These are phyloP conservation scores for Leucosporidium yakuticum DNA, from an alignment of 768 basidiomycete species.

Conservation along the genomic window DNA sequence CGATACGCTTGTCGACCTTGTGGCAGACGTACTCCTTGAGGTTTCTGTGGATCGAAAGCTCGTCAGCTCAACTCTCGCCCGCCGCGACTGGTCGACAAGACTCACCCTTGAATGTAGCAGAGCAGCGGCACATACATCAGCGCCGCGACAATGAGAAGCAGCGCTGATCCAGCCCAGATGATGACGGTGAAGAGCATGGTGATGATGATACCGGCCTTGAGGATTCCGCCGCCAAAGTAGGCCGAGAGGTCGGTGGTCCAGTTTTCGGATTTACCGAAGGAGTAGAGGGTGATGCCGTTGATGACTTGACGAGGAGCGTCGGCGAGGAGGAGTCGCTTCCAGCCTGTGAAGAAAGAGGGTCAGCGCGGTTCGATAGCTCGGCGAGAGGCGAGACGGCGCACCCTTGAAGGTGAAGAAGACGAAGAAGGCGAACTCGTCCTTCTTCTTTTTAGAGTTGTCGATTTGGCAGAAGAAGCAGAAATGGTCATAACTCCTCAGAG, in stretches of 20 bases:
- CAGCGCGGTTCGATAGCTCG: constrained; percentile 38
- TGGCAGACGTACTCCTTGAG: constrained; percentile 99
- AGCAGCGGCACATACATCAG: constrained; percentile 89
- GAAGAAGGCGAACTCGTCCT: constrained; percentile 80
- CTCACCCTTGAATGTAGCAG: constrained; percentile 60
- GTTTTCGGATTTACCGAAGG: constrained; percentile 69
- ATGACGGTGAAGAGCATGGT: constrained; percentile 84
- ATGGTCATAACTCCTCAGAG: constrained; percentile 61
- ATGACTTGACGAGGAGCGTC: constrained; percentile 96
- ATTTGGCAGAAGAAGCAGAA: constrained; percentile 99
- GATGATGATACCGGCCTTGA: constrained; percentile 64
- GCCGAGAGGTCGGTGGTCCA: constrained; percentile 61
- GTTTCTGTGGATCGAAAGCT: constrained; percentile 60
- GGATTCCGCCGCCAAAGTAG: constrained; percentile 49
- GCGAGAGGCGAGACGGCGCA: constrained; percentile 51
- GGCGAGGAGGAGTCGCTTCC: constrained; percentile 81
- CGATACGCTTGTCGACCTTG: constrained; percentile 97
- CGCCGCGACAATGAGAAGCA: constrained; percentile 75
- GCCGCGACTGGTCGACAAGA: too few relatives aligned
- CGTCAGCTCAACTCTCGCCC: not conserved
- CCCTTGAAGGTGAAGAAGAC: constrained; percentile 99
- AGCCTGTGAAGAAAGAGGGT: constrained; percentile 49
- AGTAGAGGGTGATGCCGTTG: constrained; percentile 93
- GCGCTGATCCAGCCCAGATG: constrained; percentile 75
- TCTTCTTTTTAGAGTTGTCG: constrained; percentile 86